phyloP scores from a whole-genome alignment of 148 eudicot species.

The Heliosperma pusillum region DNA sequence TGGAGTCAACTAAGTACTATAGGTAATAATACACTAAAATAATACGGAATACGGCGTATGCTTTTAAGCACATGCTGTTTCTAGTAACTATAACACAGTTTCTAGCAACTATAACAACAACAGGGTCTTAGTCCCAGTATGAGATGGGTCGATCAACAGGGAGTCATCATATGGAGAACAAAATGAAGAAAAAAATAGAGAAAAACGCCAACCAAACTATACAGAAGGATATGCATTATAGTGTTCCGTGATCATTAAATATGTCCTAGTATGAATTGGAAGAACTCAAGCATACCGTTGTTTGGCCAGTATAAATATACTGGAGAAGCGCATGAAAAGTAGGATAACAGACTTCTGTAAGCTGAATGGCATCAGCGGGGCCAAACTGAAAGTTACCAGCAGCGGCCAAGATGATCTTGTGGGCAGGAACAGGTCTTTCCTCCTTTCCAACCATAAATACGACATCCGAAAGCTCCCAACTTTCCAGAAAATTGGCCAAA shows the following conservation, averaged over 20 bases:
- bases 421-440: constrained; percentile 76
- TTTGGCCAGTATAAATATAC: constrained; percentile 74
- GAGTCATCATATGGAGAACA: neutral
- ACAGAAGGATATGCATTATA: neutral
- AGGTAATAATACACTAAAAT: too few relatives aligned
- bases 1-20: too few relatives aligned
- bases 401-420: constrained; percentile 77
- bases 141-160: neutral
- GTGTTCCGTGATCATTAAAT: neutral
- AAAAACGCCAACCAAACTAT: neutral
- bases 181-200: neutral
- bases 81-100: neutral
- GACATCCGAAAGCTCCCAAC: constrained; percentile 84
- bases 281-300: constrained; percentile 45
- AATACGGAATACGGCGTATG: neutral
- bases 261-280: neutral
- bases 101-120: neutral
- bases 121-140: neutral
- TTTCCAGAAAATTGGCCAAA: constrained; percentile 74
- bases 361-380: constrained; percentile 43
- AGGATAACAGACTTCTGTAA: constrained; percentile 49
- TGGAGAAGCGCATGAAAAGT: constrained; percentile 65
- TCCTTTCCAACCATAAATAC: constrained; percentile 73
- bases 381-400: constrained; percentile 53
- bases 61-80: neutral